Conservation (phyloP, 176 grass and related monocot genomes). For the Rhipidocladum racemiflorum region DNA sequence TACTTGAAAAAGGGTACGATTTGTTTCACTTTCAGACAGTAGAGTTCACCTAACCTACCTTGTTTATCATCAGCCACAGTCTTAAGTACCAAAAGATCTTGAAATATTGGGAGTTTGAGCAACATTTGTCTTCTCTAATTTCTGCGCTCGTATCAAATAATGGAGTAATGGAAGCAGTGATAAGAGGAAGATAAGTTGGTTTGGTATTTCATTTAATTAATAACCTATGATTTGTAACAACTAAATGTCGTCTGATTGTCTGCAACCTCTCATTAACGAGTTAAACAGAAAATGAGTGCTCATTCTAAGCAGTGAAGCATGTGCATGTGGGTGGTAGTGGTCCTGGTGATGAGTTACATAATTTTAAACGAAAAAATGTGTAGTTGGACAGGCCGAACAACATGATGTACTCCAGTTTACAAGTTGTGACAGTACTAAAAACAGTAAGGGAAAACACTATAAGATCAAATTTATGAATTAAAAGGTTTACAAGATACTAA, state of each 20-base stretch:
- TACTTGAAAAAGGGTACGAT: conserved; percentile 21
- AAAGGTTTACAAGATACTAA: not conserved
- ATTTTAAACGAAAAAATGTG: conserved; percentile 1
- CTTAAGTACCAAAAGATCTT: not conserved
- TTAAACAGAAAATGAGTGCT: conserved; percentile 3
- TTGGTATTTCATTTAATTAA: not conserved
- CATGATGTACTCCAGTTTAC: not conserved
- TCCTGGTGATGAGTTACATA: not conserved
- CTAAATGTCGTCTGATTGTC: not conserved
- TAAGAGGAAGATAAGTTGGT: not conserved
- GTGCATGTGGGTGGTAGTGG: conserved; percentile 3
- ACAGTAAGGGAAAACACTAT: not conserved
- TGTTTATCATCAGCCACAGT: not conserved
- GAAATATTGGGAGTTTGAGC: not conserved
- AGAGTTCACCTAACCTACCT: not conserved
- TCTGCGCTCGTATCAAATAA: not conserved
- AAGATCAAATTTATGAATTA: not conserved
- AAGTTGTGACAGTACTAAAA: not conserved
- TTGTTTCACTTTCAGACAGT: conserved; percentile 11
- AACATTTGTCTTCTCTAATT: not conserved
- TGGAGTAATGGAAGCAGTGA: not conserved
- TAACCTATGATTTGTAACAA: conserved; percentile 13
- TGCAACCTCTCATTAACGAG: not conserved
- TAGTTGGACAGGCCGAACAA: not conserved
- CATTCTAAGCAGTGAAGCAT: not conserved